Percentiles rank a stretch among this genome's conserved stretches.
phyloP scores from a whole-genome alignment of 2,329 filamentous ascomycete species.

The Trichoderma arundinaceum region DNA sequence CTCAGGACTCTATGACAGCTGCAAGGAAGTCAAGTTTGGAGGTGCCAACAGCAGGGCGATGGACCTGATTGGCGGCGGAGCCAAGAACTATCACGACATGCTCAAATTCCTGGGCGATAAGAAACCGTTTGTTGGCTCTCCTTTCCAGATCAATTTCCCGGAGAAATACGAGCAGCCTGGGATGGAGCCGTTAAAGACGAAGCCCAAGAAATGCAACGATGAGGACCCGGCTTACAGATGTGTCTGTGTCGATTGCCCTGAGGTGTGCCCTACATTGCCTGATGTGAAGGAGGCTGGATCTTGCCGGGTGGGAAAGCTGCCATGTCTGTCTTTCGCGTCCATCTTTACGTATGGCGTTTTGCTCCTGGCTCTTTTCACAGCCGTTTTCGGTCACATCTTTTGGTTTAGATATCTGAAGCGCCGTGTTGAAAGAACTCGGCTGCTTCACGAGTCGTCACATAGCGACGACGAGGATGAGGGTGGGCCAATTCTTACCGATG shows the following conservation, averaged over 20 bases:
- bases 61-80: conserved; percentile 93
- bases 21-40: conserved; percentile 98
- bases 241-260: conserved; percentile 90
- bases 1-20: conserved; percentile 90
- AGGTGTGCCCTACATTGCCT: conserved; percentile 81
- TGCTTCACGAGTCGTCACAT: conserved; percentile 81
- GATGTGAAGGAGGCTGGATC: conserved; percentile 70
- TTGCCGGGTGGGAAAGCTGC: conserved; percentile 85
- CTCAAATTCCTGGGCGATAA: conserved; percentile 93
- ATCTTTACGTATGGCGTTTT: conserved; percentile 84
- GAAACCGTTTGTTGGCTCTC: conserved; percentile 81
- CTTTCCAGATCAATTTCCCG: conserved; percentile 97
- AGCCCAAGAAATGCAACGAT: conserved; percentile 86
- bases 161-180: conserved; percentile 63
- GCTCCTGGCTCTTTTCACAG: conserved; percentile 68
- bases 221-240: conserved; percentile 85
- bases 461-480: conserved; percentile 96
- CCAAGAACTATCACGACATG: conserved; percentile 85
- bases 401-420: conserved; percentile 75
- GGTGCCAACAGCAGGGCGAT: conserved; percentile 93
- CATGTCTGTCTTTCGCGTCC: conserved; percentile 91
- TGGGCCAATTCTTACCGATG: conserved; percentile 73
- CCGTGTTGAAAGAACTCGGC: conserved; percentile 80
- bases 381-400: conserved; percentile 74
- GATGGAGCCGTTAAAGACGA: conserved; percentile 76